phyloP scores from a whole-genome alignment of 2,329 filamentous ascomycete genomes.

The Fusarium pseudocircinatum region DNA sequence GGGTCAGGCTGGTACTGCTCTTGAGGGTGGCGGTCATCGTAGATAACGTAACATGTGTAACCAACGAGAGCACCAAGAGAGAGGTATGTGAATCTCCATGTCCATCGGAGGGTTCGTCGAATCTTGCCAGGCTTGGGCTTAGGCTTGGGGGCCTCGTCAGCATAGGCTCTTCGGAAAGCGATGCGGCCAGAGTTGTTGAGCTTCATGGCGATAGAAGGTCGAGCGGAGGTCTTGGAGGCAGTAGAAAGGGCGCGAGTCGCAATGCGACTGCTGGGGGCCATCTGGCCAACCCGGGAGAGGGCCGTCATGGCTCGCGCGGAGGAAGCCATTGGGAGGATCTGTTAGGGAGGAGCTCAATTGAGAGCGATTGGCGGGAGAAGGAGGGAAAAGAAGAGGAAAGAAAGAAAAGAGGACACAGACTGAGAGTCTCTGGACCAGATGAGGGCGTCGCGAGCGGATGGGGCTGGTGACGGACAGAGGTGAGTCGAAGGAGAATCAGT shows the following conservation, averaged over 20 bases:
- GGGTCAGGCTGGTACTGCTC: conserved; percentile 85
- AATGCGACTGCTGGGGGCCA: conserved; percentile 44
- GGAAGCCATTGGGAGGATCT: conserved; percentile 55
- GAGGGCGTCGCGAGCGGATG: conserved; percentile 31
- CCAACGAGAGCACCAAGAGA: conserved; percentile 74
- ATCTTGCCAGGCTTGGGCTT: conserved; percentile 67
- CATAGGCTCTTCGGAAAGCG: conserved; percentile 58
- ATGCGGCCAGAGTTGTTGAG: conserved; percentile 50
- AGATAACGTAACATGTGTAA: conserved; percentile 83
- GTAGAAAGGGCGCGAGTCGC: conserved; percentile 49
- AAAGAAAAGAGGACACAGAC: conserved; percentile 23
- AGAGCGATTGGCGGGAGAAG: conserved; percentile 25
- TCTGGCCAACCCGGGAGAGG: conserved; percentile 46
- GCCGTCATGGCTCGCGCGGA: conserved; percentile 55
- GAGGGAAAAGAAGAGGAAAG: conserved; percentile 2
- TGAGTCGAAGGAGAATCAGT: conserved; percentile 39
- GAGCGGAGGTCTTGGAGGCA: conserved; percentile 42
- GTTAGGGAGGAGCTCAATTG: conserved; percentile 41
- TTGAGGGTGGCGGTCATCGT: conserved; percentile 80
- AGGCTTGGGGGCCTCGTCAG: conserved; percentile 60
- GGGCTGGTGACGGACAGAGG: conserved; percentile 33
- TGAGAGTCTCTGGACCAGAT: conserved; percentile 32
- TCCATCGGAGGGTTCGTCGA: conserved; percentile 75
- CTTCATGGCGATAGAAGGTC: conserved; percentile 48
- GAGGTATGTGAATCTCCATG: conserved; percentile 85